Evolutionary conservation across 2,329 filamentous ascomycete genomes (phyloP).

Genomic region (Aspergillus caelatus): DNA sequence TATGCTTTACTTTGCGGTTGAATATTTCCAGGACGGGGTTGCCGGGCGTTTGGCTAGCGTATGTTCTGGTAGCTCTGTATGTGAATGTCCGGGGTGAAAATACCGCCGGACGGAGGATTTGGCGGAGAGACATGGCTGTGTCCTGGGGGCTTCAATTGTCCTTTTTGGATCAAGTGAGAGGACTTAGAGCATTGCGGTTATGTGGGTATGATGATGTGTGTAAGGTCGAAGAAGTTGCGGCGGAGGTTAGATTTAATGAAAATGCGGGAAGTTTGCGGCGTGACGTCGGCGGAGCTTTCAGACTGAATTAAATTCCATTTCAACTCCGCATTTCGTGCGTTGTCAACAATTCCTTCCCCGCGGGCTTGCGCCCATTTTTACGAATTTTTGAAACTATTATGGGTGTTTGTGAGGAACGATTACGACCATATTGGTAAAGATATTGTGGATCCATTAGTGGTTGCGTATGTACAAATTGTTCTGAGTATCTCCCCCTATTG

Average conservation of each 20-base stretch:
- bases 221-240: neutral
- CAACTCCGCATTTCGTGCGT: slow-evolving; percentile 2
- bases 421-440: neutral
- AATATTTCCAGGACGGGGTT: slow-evolving; percentile 86
- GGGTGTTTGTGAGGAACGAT: neutral
- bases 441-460: neutral
- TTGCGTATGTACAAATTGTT: slow-evolving; percentile 2
- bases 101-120: slow-evolving; percentile 16
- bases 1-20: slow-evolving; percentile 82
- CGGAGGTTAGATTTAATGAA: neutral
- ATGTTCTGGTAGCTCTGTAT: slow-evolving; percentile 50
- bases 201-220: neutral
- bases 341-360: neutral
- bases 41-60: slow-evolving; percentile 77
- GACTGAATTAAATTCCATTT: neutral
- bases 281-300: slow-evolving; percentile 9
- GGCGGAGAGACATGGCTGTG: slow-evolving; percentile 28
- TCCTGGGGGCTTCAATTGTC: neutral
- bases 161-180: neutral
- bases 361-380: neutral
- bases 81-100: slow-evolving; percentile 22
- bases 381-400: neutral
- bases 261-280: slow-evolving; percentile 9
- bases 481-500: neutral
- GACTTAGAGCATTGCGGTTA: neutral